Percentiles rank a stretch among this genome's conserved stretches.
Evolutionary conservation across 306 rosid species (phyloP).

Genomic region (Alnus rubra): DNA sequence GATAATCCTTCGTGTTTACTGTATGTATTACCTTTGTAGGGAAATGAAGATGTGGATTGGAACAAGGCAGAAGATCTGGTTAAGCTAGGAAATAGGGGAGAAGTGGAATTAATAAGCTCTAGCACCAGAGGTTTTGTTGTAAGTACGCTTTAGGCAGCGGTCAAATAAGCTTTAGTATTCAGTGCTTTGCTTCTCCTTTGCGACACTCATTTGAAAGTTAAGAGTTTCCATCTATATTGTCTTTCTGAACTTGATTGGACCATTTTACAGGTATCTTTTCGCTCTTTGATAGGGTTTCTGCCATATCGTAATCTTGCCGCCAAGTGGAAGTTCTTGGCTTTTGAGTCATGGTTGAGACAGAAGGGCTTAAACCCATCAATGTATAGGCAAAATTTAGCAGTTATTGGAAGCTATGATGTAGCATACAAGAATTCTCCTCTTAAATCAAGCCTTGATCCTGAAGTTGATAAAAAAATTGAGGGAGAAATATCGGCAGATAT

Average conservation of each 20-base stretch:
- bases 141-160: slow-evolving; percentile 44
- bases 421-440: slow-evolving; percentile 38
- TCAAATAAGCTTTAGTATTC: slow-evolving; percentile 6
- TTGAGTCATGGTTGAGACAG: slow-evolving; percentile 90
- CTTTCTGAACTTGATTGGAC: slow-evolving; percentile 36
- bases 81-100: slow-evolving; percentile 58
- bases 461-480: slow-evolving; percentile 40
- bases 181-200: neutral
- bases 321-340: slow-evolving; percentile 93
- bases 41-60: slow-evolving; percentile 74
- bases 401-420: slow-evolving; percentile 48
- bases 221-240: slow-evolving; percentile 22
- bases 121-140: slow-evolving; percentile 83
- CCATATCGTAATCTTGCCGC: slow-evolving; percentile 84
- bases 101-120: slow-evolving; percentile 79
- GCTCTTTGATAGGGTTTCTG: slow-evolving; percentile 83
- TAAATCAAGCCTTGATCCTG: slow-evolving; percentile 33
- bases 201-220: slow-evolving; percentile 1
- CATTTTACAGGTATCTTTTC: slow-evolving; percentile 81
- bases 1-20: slow-evolving; percentile 20
- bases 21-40: slow-evolving; percentile 39
- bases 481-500: slow-evolving; percentile 67
- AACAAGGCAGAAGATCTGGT: slow-evolving; percentile 60
- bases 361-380: slow-evolving; percentile 85
- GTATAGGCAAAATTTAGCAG: slow-evolving; percentile 62